Base-by-base conservation (phyloP, 176 grass and related monocot genomes). In the Ensete glaucum region DNA sequence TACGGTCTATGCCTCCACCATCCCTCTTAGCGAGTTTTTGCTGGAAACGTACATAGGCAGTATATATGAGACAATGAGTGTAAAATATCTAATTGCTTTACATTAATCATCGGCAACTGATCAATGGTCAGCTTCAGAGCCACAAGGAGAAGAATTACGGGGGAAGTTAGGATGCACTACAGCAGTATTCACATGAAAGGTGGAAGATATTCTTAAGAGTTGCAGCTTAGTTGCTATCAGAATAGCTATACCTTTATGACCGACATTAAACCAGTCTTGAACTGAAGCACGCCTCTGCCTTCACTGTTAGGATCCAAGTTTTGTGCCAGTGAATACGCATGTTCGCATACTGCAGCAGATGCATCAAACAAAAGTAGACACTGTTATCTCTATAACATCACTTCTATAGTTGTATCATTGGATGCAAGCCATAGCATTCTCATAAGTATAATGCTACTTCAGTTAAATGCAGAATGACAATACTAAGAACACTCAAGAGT, bases 221-320 rank as follows among this genome's bases (percentile, higher is more conserved):
- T 70, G 17, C 15, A 70, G 9, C 4, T 27, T 9, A 74, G 17
- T 8, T 7, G 24, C 12, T 25, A 14, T 56, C 52, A 50, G 50
- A n/a, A 82, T 55, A 19, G 20, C 60, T 80, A 82, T 88, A 92
- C 93, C 93, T 87, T 85, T 76, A 96, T 92, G 19, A 96, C 85
- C 24, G 93, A 96, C 87, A 90, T 88, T 53, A 96, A 88, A 50
- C 93, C 93, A 8, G 93, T 96, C 81, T 96, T 96, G 82, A 96
- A 96, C 83, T 96, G 93, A 21, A 96, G 79, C 58, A 96, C 93
- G 12, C 93, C 93, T 83, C 93, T 82, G 11, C 93, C 93, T 85
- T 96, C 93, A 1, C 89, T 90, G 23, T 92, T 90, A 23, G 93
- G 93, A 21, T 96, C 93, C 85, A 96, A 79, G 73, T 83, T 88